Percentiles rank a stretch among this genome's conserved stretches.
These are phyloP conservation scores for Neodidymelliopsis sp. DNA, from an alignment of 2,329 filamentous ascomycete species.

Conservation along the genomic window DNA sequence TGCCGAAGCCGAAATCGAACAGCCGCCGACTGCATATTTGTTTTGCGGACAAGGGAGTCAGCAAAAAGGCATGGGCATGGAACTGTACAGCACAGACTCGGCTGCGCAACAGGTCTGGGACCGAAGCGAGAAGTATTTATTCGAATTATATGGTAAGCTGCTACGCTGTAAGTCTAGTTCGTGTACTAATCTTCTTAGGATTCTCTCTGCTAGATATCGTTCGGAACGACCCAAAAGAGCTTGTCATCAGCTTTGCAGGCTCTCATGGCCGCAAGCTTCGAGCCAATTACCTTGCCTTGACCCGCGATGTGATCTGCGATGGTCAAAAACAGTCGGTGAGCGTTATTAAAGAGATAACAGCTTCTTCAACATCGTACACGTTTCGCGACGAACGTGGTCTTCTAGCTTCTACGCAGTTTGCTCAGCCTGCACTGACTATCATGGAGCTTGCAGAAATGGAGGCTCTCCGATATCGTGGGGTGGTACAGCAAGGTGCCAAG, in stretches of 20 bases:
- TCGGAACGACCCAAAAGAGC: conserved; percentile 46
- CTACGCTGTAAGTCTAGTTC: background rate
- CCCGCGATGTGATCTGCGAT: conserved; percentile 12
- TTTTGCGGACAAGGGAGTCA: conserved; percentile 56
- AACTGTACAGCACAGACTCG: conserved; percentile 46
- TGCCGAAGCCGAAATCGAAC: conserved; percentile 42
- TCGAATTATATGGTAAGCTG: conserved; percentile 42
- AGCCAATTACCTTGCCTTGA: conserved; percentile 45
- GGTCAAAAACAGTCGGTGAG: too few species aligned
- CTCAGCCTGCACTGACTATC: conserved; percentile 26
- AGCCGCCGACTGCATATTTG: conserved; percentile 44
- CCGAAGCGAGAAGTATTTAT: conserved; percentile 57
- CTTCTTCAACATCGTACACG: conserved; percentile 30
- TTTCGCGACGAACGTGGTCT: conserved; percentile 22
- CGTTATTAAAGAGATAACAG: conserved; percentile 17
- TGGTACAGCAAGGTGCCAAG: background rate
- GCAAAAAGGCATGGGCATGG: conserved; percentile 53
- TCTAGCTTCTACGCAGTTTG: conserved; percentile 31
- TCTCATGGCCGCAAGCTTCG: conserved; percentile 41
- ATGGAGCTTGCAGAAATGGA: conserved; percentile 18
- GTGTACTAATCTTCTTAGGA: conserved; percentile 22
- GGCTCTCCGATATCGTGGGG: conserved; percentile 14
- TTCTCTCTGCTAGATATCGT: conserved; percentile 49
- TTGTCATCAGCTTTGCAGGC: conserved; percentile 51
- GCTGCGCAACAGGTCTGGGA: conserved; percentile 57